Percentiles rank a stretch among this genome's conserved stretches.
Conservation (phyloP, 192 early-diverging fungal genomes). For the Podochytrium sp. region DNA sequence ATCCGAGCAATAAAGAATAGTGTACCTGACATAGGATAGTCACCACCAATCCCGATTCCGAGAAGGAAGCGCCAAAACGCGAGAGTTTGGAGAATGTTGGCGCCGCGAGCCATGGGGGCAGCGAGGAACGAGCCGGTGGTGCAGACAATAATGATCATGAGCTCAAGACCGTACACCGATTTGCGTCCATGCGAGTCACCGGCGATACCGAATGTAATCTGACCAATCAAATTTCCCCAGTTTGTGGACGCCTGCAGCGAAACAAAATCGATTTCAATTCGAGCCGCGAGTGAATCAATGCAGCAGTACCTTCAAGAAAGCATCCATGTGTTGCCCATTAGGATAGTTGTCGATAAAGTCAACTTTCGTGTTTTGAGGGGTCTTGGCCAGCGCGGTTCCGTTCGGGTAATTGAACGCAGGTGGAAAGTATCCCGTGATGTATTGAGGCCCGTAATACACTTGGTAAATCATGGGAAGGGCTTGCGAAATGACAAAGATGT, state of each 20-base stretch:
- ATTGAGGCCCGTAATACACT: slow-evolving; percentile 31
- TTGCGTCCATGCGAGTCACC: slow-evolving; percentile 90
- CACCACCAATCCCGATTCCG: slow-evolving; percentile 92
- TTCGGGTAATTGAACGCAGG: slow-evolving; percentile 8
- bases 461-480: slow-evolving; percentile 80
- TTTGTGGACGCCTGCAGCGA: slow-evolving; percentile 86
- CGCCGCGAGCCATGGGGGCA: slow-evolving; percentile 67
- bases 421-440: slow-evolving; percentile 24
- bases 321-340: slow-evolving; percentile 60
- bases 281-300: no score
- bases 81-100: slow-evolving; percentile 70
- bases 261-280: no score
- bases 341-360: slow-evolving; percentile 26
- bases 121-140: slow-evolving; percentile 81
- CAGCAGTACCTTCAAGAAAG: no score
- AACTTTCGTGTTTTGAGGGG: slow-evolving; percentile 26
- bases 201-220: slow-evolving; percentile 84
- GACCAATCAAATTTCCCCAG: slow-evolving; percentile 89
- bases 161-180: slow-evolving; percentile 82
- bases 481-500: slow-evolving; percentile 91
- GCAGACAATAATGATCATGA: slow-evolving; percentile 87
- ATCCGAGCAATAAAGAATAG: no score
- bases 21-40: slow-evolving; percentile 94
- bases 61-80: slow-evolving; percentile 89
- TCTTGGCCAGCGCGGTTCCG: not conserved